Base-by-base conservation (phyloP, 345 rosid species). In the Arabis alpina region DNA sequence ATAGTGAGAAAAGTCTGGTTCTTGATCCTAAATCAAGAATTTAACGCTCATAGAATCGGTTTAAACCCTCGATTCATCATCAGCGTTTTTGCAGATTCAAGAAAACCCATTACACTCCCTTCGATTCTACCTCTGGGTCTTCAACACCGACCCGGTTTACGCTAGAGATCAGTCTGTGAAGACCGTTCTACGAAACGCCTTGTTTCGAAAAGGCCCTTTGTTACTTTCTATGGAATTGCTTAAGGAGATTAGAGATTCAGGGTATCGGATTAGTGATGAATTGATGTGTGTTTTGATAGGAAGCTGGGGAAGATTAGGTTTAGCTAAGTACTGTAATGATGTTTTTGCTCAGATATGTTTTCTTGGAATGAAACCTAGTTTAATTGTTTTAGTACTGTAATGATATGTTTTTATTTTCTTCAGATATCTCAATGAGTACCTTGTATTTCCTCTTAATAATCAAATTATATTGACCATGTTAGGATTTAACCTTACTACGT, bases 221-320 rank as follows among this genome's bases (percentile, higher is more conserved):
- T 71, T 93, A 47, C 71, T 93, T 42, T 89, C 96, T 19, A 68
- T 64, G 79, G 94, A 91, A 61, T 51, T 91, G 77, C 80, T 93
- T 50, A 60, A 71, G 63, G 94, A 93, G 73, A 71, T 93, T 71
- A 63, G 79, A 51, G 71, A 76, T 43, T 87, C 93, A 1, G 93
- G 93, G 43, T 83, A 56, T 71, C 42, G 65, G 40, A 78, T 93
- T 8, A 80, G 62, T 16, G 98, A 91, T 9, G 91, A 91, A 16
- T 77, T 93, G 84, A 78, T 93, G 55, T 85, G 90, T 53, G 60
- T 87, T 82, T 72, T 91, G 82, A 80, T 93, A 58, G 88, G 96
- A 39, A 86, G 92, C 73, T 93, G 97, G 97, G 98, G 97, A 4
- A 89, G 81, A 66, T 76, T 91, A 70, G 97, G 97, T 32, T 80